These are phyloP conservation scores for Heliamphora pulchella DNA, from an alignment of 179 eudicot genomes.

Conservation along the genomic window DNA sequence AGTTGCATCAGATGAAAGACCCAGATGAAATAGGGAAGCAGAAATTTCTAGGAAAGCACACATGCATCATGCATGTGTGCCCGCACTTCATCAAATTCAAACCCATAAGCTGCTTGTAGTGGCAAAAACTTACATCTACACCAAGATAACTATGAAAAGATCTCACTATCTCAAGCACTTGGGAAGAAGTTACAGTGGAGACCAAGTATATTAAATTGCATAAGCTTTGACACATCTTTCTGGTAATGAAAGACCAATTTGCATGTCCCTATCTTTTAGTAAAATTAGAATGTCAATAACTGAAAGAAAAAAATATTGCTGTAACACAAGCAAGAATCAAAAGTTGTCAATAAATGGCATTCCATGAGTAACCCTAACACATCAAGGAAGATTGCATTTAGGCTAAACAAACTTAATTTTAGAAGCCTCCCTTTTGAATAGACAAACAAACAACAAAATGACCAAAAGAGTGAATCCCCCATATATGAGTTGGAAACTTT, in stretches of 20 bases:
- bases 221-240: neutral
- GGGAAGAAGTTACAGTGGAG: neutral
- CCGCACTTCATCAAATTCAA: neutral
- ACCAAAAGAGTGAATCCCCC: neutral
- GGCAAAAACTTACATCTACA: neutral
- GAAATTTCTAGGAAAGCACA: neutral
- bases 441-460: neutral
- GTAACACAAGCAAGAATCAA: neutral
- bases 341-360: neutral
- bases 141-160: neutral
- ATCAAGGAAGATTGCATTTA: neutral
- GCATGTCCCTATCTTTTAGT: neutral
- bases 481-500: neutral
- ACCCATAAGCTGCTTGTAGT: neutral
- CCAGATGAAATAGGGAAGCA: neutral
- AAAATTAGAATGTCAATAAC: neutral
- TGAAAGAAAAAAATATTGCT: neutral
- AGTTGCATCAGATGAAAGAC: neutral
- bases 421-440: neutral
- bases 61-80: neutral
- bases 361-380: neutral
- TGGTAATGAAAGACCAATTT: neutral
- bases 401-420: neutral
- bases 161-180: too few relatives aligned
- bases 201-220: neutral